These are phyloP conservation scores for Phialophora tarda DNA, from an alignment of 2,329 filamentous ascomycete genomes.

Conservation along the genomic window DNA sequence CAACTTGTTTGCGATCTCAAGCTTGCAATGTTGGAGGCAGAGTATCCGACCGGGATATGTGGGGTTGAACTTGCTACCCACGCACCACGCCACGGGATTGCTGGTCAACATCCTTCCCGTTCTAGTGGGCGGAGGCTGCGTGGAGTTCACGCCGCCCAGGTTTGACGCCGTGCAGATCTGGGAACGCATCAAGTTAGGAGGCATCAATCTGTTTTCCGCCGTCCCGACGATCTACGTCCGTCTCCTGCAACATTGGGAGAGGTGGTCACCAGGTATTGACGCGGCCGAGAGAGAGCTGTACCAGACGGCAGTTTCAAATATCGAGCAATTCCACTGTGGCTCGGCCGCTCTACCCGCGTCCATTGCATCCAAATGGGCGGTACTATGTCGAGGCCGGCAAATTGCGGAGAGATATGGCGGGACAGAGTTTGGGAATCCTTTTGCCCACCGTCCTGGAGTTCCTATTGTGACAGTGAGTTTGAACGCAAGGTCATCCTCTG, in stretches of 20 bases:
- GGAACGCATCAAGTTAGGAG: slow-evolving; percentile 45
- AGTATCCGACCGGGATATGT: slow-evolving; percentile 41
- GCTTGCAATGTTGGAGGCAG: slow-evolving; percentile 38
- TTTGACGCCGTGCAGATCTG: slow-evolving; percentile 46
- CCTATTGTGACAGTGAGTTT: neutral
- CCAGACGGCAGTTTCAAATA: slow-evolving; percentile 41
- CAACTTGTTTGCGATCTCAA: slow-evolving; percentile 30
- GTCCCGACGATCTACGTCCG: slow-evolving; percentile 51
- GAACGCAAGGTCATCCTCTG: neutral
- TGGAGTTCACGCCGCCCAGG: slow-evolving; percentile 50
- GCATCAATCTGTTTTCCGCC: slow-evolving; percentile 45
- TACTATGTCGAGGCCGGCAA: slow-evolving; percentile 45
- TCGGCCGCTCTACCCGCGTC: slow-evolving; percentile 51
- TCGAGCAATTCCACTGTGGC: slow-evolving; percentile 49
- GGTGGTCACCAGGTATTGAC: slow-evolving; percentile 49
- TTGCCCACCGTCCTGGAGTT: slow-evolving; percentile 40
- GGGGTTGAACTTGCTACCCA: slow-evolving; percentile 45
- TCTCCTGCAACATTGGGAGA: slow-evolving; percentile 42
- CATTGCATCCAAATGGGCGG: slow-evolving; percentile 47
- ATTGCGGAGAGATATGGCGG: slow-evolving; percentile 53
- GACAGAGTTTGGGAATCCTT: slow-evolving; percentile 51
- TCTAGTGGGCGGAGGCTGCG: slow-evolving; percentile 47
- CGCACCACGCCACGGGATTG: slow-evolving; percentile 41
- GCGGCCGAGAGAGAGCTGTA: slow-evolving; percentile 43
- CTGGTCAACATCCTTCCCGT: slow-evolving; percentile 43